Conservation (phyloP, 2,329 filamentous ascomycete genomes). For the Hypoxylon rubiginosum region DNA sequence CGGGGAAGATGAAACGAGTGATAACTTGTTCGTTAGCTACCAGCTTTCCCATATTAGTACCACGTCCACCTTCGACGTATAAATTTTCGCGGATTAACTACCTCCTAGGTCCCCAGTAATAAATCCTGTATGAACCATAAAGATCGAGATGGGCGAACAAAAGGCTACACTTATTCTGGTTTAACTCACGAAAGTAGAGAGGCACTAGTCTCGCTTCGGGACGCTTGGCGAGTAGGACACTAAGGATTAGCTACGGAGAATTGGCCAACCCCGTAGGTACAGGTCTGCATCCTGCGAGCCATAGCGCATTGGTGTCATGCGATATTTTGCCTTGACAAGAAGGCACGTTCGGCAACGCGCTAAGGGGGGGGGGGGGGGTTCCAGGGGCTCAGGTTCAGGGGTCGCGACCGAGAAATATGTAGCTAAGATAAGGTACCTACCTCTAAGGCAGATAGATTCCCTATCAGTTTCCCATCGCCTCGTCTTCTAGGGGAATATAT, state of each 20-base stretch:
- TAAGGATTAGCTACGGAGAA: neutral
- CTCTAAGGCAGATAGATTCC: neutral
- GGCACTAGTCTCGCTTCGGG: neutral
- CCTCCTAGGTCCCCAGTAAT: too few relatives aligned
- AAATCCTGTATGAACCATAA: neutral
- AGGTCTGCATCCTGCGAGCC: neutral
- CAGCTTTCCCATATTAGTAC: neutral
- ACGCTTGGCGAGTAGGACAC: neutral
- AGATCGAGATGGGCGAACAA: neutral
- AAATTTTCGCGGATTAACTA: neutral
- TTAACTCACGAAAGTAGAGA: neutral
- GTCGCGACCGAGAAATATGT: neutral
- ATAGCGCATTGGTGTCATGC: neutral
- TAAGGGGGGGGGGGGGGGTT: too few relatives aligned
- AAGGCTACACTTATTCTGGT: neutral
- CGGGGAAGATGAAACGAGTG: neutral
- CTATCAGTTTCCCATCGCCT: neutral
- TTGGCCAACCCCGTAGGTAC: neutral
- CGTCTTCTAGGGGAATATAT: neutral
- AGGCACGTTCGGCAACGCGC: neutral
- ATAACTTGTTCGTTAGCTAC: too few relatives aligned
- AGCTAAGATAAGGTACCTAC: neutral
- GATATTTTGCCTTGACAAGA: neutral
- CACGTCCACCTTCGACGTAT: too few relatives aligned
- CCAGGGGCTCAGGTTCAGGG: neutral